These are phyloP conservation scores for Cystoderma amianthinum DNA, from an alignment of 768 basidiomycete species.

Conservation along the genomic window DNA sequence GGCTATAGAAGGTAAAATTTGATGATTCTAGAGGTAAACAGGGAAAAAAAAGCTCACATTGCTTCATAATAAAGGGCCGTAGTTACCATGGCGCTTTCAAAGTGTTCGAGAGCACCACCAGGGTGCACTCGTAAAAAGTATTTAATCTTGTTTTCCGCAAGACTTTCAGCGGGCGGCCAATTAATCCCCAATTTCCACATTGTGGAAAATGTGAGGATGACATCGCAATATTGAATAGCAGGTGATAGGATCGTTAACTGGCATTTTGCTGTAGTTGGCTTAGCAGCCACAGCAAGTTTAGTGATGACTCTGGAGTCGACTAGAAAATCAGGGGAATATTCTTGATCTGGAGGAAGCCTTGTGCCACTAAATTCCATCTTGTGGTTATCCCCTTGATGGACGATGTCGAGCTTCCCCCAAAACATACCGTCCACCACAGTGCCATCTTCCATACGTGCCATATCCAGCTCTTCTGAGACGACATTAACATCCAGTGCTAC, in stretches of 20 bases:
- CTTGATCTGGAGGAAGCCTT: slow-evolving; percentile 54
- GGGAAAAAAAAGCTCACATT: slow-evolving; percentile 39
- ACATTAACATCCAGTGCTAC: slow-evolving; percentile 78
- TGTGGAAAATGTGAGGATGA: slow-evolving; percentile 62
- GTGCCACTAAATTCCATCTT: slow-evolving; percentile 81
- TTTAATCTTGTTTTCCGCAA: slow-evolving; percentile 68
- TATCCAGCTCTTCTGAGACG: slow-evolving; percentile 78
- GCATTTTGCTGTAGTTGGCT: slow-evolving; percentile 72
- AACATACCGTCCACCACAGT: slow-evolving; percentile 80
- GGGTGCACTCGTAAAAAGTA: slow-evolving; percentile 81
- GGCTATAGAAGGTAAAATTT: slow-evolving; percentile 34
- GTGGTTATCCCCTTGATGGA: slow-evolving; percentile 73
- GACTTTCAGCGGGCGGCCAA: slow-evolving; percentile 71
- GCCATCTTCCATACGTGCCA: slow-evolving; percentile 89
- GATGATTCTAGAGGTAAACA: slow-evolving; percentile 2
- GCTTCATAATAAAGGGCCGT: slow-evolving; percentile 86
- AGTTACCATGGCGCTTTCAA: slow-evolving; percentile 73
- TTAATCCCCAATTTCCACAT: slow-evolving; percentile 71
- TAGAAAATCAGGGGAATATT: slow-evolving; percentile 60
- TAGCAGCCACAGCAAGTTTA: slow-evolving; percentile 69
- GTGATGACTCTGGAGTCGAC: slow-evolving; percentile 74
- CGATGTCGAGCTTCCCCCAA: slow-evolving; percentile 83
- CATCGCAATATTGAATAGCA: slow-evolving; percentile 71
- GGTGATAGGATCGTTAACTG: slow-evolving; percentile 71
- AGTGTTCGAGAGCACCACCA: slow-evolving; percentile 82